These are phyloP conservation scores for Zygoascus flipseniorum DNA, from an alignment of 805 yeast genomes.

Conservation along the genomic window DNA sequence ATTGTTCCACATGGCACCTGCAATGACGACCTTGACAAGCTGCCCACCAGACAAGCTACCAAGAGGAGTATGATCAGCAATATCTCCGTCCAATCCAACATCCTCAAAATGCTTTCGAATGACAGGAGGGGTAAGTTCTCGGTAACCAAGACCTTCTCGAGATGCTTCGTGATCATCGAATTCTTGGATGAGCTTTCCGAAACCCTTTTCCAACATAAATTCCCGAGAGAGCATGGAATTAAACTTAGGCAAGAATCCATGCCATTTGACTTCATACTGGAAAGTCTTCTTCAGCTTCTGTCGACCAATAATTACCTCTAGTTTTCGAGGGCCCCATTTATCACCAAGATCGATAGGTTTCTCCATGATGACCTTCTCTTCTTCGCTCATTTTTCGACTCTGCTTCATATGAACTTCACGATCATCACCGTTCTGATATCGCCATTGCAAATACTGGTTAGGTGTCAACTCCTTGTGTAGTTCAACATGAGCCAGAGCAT, in stretches of 20 bases:
- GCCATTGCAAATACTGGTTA: constrained; percentile 96
- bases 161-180: constrained; percentile 99
- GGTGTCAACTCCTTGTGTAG: constrained; percentile 97
- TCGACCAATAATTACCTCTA: constrained; percentile 95
- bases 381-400: constrained; percentile 75
- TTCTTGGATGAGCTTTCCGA: constrained; percentile 83
- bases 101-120: constrained; percentile 95
- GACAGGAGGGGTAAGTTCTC: constrained; percentile 85
- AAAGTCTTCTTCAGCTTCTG: constrained; percentile 92
- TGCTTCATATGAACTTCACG: constrained; percentile 93
- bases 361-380: constrained; percentile 67
- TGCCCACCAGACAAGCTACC: constrained; percentile 98
- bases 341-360: constrained; percentile 74
- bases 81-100: constrained; percentile 95
- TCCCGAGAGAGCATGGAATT: constrained; percentile 93
- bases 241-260: constrained; percentile 80
- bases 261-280: constrained; percentile 97
- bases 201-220: constrained; percentile 69
- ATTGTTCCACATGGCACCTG: constrained; percentile 99
- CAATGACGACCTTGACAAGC: constrained; percentile 94
- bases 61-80: constrained; percentile 96
- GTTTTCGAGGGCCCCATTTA: constrained; percentile 78
- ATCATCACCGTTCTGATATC: constrained; percentile 96
- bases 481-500: constrained; percentile 94
- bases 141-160: constrained; percentile 97